phyloP scores from a whole-genome alignment of 169 alveolate species.

The Plasmodium reichenowi region DNA sequence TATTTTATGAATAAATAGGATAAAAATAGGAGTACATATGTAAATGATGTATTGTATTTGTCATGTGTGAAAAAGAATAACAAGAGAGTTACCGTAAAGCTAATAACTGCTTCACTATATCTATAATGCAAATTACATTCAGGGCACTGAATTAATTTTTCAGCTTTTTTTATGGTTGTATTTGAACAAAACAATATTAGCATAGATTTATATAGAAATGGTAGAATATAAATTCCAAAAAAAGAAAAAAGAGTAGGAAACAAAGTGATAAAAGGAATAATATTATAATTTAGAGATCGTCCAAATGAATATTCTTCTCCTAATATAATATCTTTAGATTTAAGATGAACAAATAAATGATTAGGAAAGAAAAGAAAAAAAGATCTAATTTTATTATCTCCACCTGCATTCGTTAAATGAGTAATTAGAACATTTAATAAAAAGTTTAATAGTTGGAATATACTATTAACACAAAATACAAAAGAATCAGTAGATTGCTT shows the following conservation, averaged over 20 bases:
- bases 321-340: constrained; percentile 4
- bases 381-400: constrained; percentile 78
- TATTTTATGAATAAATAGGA: constrained; percentile 28
- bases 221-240: constrained; percentile 28
- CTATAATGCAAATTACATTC: constrained; percentile 39
- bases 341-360: constrained; percentile 7
- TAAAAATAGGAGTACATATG: constrained; percentile 14
- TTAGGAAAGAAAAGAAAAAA: constrained; percentile 33
- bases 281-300: constrained; percentile 31
- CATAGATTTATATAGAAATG: constrained; percentile 13
- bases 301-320: constrained; percentile 51
- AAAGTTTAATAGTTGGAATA: constrained; percentile 72
- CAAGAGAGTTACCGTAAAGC: constrained; percentile 20
- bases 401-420: constrained; percentile 83
- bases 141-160: constrained; percentile 27
- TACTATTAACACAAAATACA: constrained; percentile 71
- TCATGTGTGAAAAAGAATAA: constrained; percentile 25
- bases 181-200: constrained; percentile 10
- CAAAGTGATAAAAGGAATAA: constrained; percentile 29
- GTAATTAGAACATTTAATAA: constrained; percentile 78
- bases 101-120: constrained; percentile 39
- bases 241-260: constrained; percentile 31
- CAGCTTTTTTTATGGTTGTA: constrained; percentile 24
- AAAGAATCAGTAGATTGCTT: constrained; percentile 75
- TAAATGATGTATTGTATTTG: constrained; percentile 33